Conservation (phyloP, 495 filamentous ascomycete species). For the Viridothelium virens region DNA sequence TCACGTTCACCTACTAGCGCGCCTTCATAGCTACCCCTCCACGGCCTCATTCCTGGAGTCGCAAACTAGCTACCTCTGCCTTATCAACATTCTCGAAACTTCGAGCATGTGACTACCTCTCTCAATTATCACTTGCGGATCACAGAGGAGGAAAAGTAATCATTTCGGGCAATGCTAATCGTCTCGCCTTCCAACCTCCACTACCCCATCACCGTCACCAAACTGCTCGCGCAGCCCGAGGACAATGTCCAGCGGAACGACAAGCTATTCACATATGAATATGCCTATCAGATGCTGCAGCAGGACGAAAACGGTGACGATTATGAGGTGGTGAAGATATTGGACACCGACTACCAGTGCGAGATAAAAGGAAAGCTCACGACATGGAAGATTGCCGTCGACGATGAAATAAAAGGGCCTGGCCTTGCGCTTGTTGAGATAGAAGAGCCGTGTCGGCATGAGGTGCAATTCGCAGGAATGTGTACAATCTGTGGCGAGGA, state of each 20-base stretch:
- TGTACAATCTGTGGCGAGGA: conserved; percentile 93
- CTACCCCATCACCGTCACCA: conserved; percentile 91
- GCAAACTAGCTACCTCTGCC: not conserved
- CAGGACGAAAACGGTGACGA: conserved; percentile 61
- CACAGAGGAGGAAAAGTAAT: not conserved
- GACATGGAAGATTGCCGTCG: conserved; percentile 66
- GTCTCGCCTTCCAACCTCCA: conserved; percentile 55
- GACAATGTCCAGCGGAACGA: conserved; percentile 68
- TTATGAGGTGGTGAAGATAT: conserved; percentile 60
- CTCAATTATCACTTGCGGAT: not conserved
- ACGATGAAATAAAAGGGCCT: conserved; percentile 50
- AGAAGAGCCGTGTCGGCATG: conserved; percentile 85
- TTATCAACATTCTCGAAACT: not conserved
- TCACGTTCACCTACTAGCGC: not conserved
- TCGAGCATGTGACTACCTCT: not conserved
- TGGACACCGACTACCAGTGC: conserved; percentile 70
- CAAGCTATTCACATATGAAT: conserved; percentile 74
- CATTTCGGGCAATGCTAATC: conserved; percentile 35
- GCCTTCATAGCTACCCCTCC: conserved; percentile 9
- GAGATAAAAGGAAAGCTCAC: conserved; percentile 70
- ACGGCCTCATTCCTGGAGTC: not conserved
- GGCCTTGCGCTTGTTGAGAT: conserved; percentile 60
- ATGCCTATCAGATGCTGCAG: conserved; percentile 66
- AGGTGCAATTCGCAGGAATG: conserved; percentile 80
- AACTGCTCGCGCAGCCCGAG: conserved; percentile 67